Evolutionary conservation across 305 asterid species (phyloP), one percentile per base, ranked within the genome.

Genomic region (Rubia tinctorum): DNA sequence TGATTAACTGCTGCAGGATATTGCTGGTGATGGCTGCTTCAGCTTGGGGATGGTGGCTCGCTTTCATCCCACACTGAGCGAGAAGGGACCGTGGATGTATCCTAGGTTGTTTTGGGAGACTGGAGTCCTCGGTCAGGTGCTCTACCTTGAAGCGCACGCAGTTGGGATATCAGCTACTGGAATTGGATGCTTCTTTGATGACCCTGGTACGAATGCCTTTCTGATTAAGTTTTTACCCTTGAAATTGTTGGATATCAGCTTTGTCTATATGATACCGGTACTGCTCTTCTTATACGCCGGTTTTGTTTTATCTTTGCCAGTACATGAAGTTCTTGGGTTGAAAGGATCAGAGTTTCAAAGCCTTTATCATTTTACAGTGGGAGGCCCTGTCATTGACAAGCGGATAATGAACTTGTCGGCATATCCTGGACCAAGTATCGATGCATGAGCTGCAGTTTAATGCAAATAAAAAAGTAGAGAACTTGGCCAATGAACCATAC

Each of bases 41-140:
- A 92, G 98, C 87, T 88, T 95, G 47, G 99, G 98, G 71, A 92
- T 95, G 98, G 95, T 92, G 80, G 96, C 95, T 66, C 98, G 75
- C 71, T 77, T 95, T 77, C 95, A 87, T 85, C 86, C 96, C 66
- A 78, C 84, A 51, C 79, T 92, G 84, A 82, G 65, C 73, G 87
- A 79, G 37, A 79, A 58, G 17, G 96, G 97, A 47, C 73, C 88
- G 42, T 95, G 98, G 98, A 90, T 95, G 99, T 95, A 95, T 83
- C 98, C 98, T 43, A 88, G 94, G 53, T 76, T 95, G 64, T 95
- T 92, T 79, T 95, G 99, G 97, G 99, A 95, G 81, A 92, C 95
- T 39, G 99, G 98, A 79, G 96, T 95, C 67, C 96, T 95, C 44
- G 98, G 99, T 56, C 99, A 95, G 84, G 91, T 95, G 76, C 81